A percentile compares a stretch with the other conserved stretches of the same genome.
Evolutionary conservation across 768 basidiomycete species (phyloP).

Genomic region (Auricularia sp.): DNA sequence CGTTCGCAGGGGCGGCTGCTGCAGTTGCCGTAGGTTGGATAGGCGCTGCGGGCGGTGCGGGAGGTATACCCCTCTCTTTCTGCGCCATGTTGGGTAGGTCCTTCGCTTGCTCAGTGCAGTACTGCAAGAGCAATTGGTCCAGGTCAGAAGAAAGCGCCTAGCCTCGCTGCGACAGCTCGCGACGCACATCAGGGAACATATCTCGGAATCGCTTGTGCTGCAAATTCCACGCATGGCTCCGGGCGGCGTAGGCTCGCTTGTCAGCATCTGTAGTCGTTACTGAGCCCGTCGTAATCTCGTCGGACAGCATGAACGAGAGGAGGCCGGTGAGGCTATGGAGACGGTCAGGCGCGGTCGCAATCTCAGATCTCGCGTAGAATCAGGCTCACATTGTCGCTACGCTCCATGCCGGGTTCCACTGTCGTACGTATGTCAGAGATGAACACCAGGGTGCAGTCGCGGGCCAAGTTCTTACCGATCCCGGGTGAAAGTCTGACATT

Average conservation of each 20-base stretch:
- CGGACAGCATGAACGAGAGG: constrained; percentile 87
- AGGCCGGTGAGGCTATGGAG: constrained; percentile 73
- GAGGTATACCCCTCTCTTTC: constrained; percentile 50
- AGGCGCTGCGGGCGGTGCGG: constrained; percentile 13
- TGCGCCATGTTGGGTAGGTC: constrained; percentile 93
- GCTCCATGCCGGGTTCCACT: constrained; percentile 97
- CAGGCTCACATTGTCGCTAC: constrained; percentile 79
- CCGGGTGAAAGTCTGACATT: constrained; percentile 93
- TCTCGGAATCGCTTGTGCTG: constrained; percentile 71
- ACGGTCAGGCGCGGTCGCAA: background rate
- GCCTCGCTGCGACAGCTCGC: background rate
- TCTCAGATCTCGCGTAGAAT: constrained; percentile 4
- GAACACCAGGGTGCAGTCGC: constrained; percentile 1
- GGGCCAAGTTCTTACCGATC: constrained; percentile 48
- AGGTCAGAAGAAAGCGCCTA: background rate
- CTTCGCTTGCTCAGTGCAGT: constrained; percentile 50
- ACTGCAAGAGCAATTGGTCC: constrained; percentile 34
- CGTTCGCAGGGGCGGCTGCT: constrained; percentile 9
- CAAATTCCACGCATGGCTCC: constrained; percentile 83
- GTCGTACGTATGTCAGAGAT: background rate
- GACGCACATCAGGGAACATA: constrained; percentile 78
- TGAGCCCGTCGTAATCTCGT: constrained; percentile 95
- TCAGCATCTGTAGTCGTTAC: constrained; percentile 71
- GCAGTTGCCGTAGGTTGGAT: constrained; percentile 15
- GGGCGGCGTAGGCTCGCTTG: constrained; percentile 63